Conservation (phyloP, 129 eudicot genomes). For the Artemisia annua region DNA sequence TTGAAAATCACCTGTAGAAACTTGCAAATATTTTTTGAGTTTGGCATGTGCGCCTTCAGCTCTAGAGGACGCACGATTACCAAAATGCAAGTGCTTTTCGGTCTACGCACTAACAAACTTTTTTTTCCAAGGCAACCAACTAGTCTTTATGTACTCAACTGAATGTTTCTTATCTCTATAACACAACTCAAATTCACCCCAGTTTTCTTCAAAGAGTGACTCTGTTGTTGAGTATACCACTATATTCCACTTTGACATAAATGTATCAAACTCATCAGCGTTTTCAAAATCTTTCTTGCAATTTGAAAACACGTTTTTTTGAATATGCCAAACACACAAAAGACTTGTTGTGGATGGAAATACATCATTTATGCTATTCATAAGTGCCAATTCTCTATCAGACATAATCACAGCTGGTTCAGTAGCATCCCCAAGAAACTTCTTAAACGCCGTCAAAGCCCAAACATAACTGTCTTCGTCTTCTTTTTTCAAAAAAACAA, state of each 20-base stretch:
- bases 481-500: slow-evolving; percentile 20
- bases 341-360: neutral
- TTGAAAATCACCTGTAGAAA: neutral
- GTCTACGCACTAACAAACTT: neutral
- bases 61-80: neutral
- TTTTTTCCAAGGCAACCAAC: neutral
- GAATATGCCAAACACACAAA: no score
- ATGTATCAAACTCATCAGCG: neutral
- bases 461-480: slow-evolving; percentile 24
- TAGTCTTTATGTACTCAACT: neutral
- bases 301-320: no score
- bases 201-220: neutral
- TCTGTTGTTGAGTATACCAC: neutral
- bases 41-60: neutral
- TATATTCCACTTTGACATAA: neutral
- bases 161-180: neutral
- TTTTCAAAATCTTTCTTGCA: neutral
- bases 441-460: slow-evolving; percentile 15
- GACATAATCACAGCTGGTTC: slow-evolving; percentile 23
- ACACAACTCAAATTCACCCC: neutral
- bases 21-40: neutral
- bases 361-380: neutral
- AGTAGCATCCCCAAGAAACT: neutral
- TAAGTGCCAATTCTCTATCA: slow-evolving; percentile 14
- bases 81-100: neutral